These are phyloP conservation scores for Globisporangium takayamanum DNA, from an alignment of 352 stramenopile species.

Conservation along the genomic window DNA sequence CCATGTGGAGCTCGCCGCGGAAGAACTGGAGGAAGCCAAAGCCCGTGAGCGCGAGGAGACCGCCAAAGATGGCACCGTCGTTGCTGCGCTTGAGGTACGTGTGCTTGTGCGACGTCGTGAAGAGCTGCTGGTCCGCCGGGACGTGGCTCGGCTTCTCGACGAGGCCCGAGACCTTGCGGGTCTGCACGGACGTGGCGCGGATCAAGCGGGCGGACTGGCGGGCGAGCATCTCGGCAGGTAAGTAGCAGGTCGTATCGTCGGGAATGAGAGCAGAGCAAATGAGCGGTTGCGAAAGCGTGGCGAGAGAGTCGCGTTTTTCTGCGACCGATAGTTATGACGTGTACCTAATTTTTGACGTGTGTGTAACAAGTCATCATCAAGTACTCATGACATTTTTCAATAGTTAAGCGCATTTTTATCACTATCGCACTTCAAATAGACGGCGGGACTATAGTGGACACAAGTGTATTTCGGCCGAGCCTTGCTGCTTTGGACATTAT, in stretches of 20 bases:
- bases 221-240: constrained; percentile 36
- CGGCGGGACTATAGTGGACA: too few relatives aligned
- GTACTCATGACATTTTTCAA: too few relatives aligned
- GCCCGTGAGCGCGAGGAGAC: constrained; percentile 34
- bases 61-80: constrained; percentile 35
- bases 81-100: constrained; percentile 64
- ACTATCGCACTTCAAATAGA: too few relatives aligned
- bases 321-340: too few relatives aligned
- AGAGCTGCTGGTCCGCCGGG: constrained; percentile 56
- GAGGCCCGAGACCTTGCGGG: constrained; percentile 45
- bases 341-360: too few relatives aligned
- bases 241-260: not conserved
- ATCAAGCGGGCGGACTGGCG: constrained; percentile 37
- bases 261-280: too few relatives aligned
- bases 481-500: too few relatives aligned
- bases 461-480: too few relatives aligned
- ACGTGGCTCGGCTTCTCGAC: constrained; percentile 70
- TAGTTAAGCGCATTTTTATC: too few relatives aligned
- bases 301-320: too few relatives aligned
- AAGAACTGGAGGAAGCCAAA: constrained; percentile 55
- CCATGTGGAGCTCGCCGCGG: constrained; percentile 67
- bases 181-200: constrained; percentile 24
- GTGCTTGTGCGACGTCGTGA: constrained; percentile 43
- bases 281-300: too few relatives aligned
- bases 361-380: too few relatives aligned